Percentiles rank a stretch among this genome's conserved stretches.
Evolutionary conservation across 1,284 basidiomycete species (phyloP).

Genomic region (Phenoliferia sp.): DNA sequence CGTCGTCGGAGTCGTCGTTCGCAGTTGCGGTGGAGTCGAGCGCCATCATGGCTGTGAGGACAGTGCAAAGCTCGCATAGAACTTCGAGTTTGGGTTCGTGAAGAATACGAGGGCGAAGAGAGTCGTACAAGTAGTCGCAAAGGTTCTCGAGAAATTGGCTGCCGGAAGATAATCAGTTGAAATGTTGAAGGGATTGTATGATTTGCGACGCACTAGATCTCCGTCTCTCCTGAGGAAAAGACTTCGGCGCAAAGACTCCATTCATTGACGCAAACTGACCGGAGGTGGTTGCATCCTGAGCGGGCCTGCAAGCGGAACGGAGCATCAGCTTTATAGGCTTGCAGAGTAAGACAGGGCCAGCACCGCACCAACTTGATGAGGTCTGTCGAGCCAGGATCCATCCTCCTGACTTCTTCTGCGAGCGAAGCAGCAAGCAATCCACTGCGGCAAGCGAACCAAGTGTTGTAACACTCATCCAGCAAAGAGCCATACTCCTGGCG

Average conservation of each 20-base stretch:
- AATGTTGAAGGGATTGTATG: not conserved
- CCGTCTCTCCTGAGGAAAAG: conserved; percentile 76
- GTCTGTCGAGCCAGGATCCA: conserved; percentile 71
- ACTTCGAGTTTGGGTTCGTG: conserved; percentile 80
- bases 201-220: conserved; percentile 66
- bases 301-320: conserved; percentile 56
- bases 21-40: conserved; percentile 58
- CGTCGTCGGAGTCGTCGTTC: conserved; percentile 38
- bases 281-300: conserved; percentile 81
- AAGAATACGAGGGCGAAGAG: conserved; percentile 83
- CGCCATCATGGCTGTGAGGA: conserved; percentile 88
- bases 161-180: not conserved
- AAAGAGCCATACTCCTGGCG: conserved; percentile 72
- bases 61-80: conserved; percentile 87
- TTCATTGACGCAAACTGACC: conserved; percentile 81
- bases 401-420: conserved; percentile 69
- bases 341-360: not conserved
- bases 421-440: conserved; percentile 64
- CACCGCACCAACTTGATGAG: conserved; percentile 72
- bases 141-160: conserved; percentile 82
- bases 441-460: conserved; percentile 71
- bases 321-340: not conserved
- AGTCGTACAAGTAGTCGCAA: conserved; percentile 88
- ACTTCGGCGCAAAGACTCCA: conserved; percentile 76
- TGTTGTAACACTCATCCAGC: conserved; percentile 73